Base-by-base conservation (phyloP, 257 asterid species). In the Ligustrum vulgare region DNA sequence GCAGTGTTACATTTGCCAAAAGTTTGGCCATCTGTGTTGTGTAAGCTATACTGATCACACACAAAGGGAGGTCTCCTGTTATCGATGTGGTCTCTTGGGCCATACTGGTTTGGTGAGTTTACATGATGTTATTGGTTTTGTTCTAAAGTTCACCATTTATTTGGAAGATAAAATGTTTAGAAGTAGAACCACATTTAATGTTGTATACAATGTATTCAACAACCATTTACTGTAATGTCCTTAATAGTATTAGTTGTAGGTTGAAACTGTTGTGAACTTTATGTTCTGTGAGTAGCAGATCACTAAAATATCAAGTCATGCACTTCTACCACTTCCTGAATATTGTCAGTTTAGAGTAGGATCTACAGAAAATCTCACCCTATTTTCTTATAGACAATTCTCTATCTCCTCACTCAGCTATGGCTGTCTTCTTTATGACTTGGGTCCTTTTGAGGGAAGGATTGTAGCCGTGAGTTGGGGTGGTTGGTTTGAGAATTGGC, bases 101-200 rank as follows among this genome's bases (percentile, higher is more conserved):
- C 99, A 94, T 86, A 91, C 93, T 75, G 99, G 99, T 78, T 75
- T 86, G 96, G 99, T 94, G 77, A 89, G 98, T 88, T 72, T 16
- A 25, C 71, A 58, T 69, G 31, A 65, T 2, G n/a, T 36, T 28
- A 18, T 69, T 37, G 16, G 51, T 34, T 67, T 25, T 3, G 72
- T 56, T 62, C 25, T 12, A 22, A 6, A 16, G 70, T 71, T 64
- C 35, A 62, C 43, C 32, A 77, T 74, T 69, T n/a, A 71, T 18
- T 78, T 23, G 67, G 74, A 72, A 65, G 77, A 32, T 4, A 36
- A 36, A 58, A 34, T 34, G 47, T 13, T 58, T 62, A 22, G 43
- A 68, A 28, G 43, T 62, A 22, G 43, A 68, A 28, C 71, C 58
- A 56, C 67, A 33, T 45, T 4, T 73, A n/a, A 54, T 58, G 72